Evolutionary conservation across 331 rosid genomes (phyloP), one percentile per base, ranked within the genome.

Genomic region (Ulmus americana): DNA sequence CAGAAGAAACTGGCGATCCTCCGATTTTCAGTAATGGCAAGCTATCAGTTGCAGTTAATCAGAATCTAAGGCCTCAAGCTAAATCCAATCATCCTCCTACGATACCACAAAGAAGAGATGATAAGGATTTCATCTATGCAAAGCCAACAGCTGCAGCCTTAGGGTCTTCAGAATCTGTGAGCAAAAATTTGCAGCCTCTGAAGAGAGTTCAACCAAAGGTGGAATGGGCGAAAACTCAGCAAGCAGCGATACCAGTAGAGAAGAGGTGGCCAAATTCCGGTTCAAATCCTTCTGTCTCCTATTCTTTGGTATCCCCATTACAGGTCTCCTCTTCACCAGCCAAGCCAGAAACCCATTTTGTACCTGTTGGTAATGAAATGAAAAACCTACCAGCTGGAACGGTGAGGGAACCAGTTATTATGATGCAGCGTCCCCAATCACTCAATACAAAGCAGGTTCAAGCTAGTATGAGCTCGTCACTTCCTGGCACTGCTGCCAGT

Each of bases 351-450:
- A 67, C 81, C 70, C 84, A 73, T 8, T 85, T 79, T 80, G 66
- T 84, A 53, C 51, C 82, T 39, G 68, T 67, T 52, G 97, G 95
- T 62, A 71, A 77, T 51, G 97, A 90, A 40, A 68, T 64, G 64
- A 87, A 87, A 71, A 81, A 72, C 72, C 83, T 90, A 75, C 96
- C 69, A 63, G 72, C 81, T 64, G 88, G 85, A 70, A 72, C 78
- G 47, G 69, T 76, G 73, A 85, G 88, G 82, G 99, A 94, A 74
- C 95, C 85, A 0, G 75, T 84, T 68, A 68, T 83, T 39, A 69
- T 87, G 74, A 83, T 94, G 85, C 97, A 87, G 79, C 85, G 96
- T 48, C 87, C 95, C 61, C 97, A 88, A 65, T 79, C 87, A 22
- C 70, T 82, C 55, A 84, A 81, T 77, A 72, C 77, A 47, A 94